Evolutionary conservation across 768 basidiomycete genomes (phyloP).

Genomic region (Coprinopsis cinerea): DNA sequence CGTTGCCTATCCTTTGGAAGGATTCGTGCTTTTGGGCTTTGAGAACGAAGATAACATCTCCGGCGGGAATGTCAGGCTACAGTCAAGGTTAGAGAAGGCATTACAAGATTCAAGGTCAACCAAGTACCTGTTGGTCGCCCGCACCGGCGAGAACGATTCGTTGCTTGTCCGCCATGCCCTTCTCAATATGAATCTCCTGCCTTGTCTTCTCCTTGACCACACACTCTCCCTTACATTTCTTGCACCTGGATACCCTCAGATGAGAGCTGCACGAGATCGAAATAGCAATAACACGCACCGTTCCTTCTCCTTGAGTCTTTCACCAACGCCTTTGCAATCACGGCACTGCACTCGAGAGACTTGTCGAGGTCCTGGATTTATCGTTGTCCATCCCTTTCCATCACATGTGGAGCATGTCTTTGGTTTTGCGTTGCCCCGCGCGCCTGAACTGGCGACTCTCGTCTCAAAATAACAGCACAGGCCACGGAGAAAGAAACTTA

Average conservation of each 20-base stretch:
- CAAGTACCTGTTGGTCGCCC: constrained; percentile 77
- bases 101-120: constrained; percentile 7
- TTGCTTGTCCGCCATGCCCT: constrained; percentile 79
- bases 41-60: constrained; percentile 86
- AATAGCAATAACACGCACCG: constrained; percentile 37
- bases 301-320: constrained; percentile 78
- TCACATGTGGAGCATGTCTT: constrained; percentile 77
- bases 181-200: constrained; percentile 81
- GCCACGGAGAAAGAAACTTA: constrained; percentile 24
- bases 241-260: constrained; percentile 54
- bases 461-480: constrained; percentile 8
- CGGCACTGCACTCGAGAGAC: constrained; percentile 48
- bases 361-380: constrained; percentile 40
- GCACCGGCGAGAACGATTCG: constrained; percentile 87
- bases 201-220: constrained; percentile 84
- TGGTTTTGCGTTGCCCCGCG: constrained; percentile 76
- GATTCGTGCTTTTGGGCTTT: constrained; percentile 62
- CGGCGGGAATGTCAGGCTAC: constrained; percentile 81
- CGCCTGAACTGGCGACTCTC: constrained; percentile 58
- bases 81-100: constrained; percentile 4
- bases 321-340: constrained; percentile 66
- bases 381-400: constrained; percentile 73
- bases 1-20: constrained; percentile 79
- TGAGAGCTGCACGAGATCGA: not conserved
- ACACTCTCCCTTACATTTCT: constrained; percentile 89